A percentile compares a stretch with the other conserved stretches of the same genome.
Conservation (phyloP, 1,284 basidiomycete species). For the Ganoderma leucocontextum region DNA sequence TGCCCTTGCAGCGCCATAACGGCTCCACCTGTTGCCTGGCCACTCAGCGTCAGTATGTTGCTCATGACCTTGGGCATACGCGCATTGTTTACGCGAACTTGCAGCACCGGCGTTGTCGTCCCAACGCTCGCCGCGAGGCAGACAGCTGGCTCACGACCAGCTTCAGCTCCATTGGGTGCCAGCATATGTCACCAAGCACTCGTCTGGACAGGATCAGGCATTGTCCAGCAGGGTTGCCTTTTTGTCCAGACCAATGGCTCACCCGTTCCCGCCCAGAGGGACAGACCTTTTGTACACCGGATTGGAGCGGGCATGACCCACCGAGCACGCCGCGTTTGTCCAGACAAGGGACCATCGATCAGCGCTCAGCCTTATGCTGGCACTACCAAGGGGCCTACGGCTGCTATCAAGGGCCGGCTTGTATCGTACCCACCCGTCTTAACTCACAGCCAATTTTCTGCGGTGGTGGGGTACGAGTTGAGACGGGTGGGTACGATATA, state of each 20-base stretch:
- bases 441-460: too few species aligned
- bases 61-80: background rate
- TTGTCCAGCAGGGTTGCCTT: too few species aligned
- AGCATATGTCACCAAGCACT: too few species aligned
- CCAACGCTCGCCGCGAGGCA: background rate
- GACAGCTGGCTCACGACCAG: background rate
- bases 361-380: too few species aligned
- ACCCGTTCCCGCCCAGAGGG: background rate
- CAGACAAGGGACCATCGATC: background rate
- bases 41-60: background rate
- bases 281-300: background rate
- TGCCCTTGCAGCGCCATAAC: background rate
- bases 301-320: background rate
- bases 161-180: too few species aligned
- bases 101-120: background rate
- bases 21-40: background rate
- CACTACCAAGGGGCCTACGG: too few species aligned
- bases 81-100: background rate
- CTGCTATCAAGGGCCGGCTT: too few species aligned
- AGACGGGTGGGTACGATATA: too few species aligned
- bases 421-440: too few species aligned
- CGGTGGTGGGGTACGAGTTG: too few species aligned
- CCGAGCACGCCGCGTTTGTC: background rate
- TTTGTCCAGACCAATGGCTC: background rate
- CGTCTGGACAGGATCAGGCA: too few species aligned